Conservation (phyloP, 1,284 basidiomycete species). For the Tylopilus sp. region DNA sequence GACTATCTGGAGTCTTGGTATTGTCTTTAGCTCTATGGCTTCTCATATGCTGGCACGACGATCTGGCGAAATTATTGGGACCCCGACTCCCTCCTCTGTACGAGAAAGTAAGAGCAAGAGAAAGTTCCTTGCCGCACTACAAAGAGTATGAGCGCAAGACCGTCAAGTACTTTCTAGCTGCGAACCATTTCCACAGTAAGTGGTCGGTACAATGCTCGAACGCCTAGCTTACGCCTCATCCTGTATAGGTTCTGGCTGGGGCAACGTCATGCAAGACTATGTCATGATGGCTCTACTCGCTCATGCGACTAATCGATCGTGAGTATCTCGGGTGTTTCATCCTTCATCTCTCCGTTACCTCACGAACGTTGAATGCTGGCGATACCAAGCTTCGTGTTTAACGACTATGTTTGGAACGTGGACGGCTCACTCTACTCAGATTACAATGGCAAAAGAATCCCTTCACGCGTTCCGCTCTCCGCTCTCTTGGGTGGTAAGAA, state of each 20-base stretch:
- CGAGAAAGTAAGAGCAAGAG: constrained; percentile 15
- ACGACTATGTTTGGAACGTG: constrained; percentile 37
- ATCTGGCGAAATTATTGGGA: not conserved
- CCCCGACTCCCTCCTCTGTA: constrained; percentile 25
- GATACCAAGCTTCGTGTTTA: constrained; percentile 36
- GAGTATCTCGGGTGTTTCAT: constrained; percentile 13
- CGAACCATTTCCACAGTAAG: constrained; percentile 30
- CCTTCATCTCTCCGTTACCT: not conserved
- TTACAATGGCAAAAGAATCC: constrained; percentile 33
- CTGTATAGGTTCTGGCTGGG: constrained; percentile 37
- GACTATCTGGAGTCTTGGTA: constrained; percentile 14
- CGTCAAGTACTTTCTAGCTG: constrained; percentile 29
- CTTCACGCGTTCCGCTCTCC: constrained; percentile 37
- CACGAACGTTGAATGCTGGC: constrained; percentile 4
- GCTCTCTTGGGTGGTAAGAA: constrained; percentile 29
- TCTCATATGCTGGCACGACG: constrained; percentile 8
- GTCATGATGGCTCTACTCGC: constrained; percentile 35
- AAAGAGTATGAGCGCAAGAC: constrained; percentile 18
- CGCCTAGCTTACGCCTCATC: not conserved
- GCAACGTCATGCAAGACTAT: constrained; percentile 41
- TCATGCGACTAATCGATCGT: constrained; percentile 34
- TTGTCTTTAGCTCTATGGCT: constrained; percentile 6
- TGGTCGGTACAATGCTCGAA: not conserved
- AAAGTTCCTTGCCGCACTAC: constrained; percentile 24
- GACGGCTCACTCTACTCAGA: constrained; percentile 30